These are phyloP conservation scores for Aspergillus cristatus DNA, from an alignment of 495 filamentous ascomycete species.

Conservation along the genomic window DNA sequence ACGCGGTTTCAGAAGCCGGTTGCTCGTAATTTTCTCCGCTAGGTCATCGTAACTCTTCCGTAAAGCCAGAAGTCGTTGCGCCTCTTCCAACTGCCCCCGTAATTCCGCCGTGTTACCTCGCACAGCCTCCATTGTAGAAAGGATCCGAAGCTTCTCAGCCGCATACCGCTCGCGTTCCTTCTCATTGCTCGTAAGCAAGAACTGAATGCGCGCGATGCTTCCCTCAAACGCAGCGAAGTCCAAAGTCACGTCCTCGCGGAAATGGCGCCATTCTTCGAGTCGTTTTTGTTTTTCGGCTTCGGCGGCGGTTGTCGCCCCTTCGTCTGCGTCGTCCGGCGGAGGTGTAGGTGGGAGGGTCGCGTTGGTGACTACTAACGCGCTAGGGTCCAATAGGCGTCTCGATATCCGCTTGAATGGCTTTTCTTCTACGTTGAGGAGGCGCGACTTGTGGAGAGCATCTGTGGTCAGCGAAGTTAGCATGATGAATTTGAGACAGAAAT, in stretches of 20 bases:
- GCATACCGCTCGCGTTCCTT: conserved; percentile 82
- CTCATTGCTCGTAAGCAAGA: conserved; percentile 72
- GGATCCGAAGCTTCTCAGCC: conserved; percentile 66
- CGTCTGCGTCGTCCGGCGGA: conserved; percentile 52
- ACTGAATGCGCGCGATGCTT: conserved; percentile 79
- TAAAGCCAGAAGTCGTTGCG: conserved; percentile 64
- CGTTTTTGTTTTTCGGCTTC: conserved; percentile 37
- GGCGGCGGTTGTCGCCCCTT: conserved; percentile 23
- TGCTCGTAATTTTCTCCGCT: conserved; percentile 76
- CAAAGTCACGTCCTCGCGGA: conserved; percentile 73
- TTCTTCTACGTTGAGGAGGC: conserved; percentile 85
- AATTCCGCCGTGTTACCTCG: conserved; percentile 66
- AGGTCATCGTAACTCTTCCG: conserved; percentile 81
- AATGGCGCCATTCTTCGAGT: conserved; percentile 46
- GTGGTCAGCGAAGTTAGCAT: conserved; percentile 9
- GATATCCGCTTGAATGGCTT: conserved; percentile 86
- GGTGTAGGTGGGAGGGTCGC: conserved; percentile 56
- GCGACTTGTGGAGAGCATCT: conserved; percentile 84
- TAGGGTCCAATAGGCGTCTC: conserved; percentile 62
- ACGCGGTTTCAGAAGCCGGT: conserved; percentile 65
- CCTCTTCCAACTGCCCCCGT: conserved; percentile 61
- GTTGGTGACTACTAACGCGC: conserved; percentile 46
- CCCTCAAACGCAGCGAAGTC: conserved; percentile 89
- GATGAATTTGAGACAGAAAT: conserved; percentile 5
- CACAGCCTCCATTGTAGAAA: conserved; percentile 63